Base-by-base conservation (phyloP, 108 stramenopile genomes). In the Stephanodiscus triporus region DNA sequence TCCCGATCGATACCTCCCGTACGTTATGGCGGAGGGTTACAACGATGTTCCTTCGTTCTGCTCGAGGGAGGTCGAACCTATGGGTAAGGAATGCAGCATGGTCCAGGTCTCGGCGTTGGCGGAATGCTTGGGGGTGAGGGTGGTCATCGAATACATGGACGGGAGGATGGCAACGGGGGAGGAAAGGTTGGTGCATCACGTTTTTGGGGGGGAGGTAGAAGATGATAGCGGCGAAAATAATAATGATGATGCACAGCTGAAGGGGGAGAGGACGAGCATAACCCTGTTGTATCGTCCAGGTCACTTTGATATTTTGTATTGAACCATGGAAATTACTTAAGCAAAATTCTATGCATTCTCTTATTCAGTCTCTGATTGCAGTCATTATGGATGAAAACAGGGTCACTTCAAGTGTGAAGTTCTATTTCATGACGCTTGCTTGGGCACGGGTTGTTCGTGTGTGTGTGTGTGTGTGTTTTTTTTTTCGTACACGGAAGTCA, bases 301-400 rank as follows among this genome's bases (percentile, higher is more conserved):
- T 4, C 93, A 95, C 66, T 95, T 91, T 83, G 93, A 95, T 72
- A 91, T 95, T 34, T 77, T 95, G 53, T 95, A 95, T 65, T 66
- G 65, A 76, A 48, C 42, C 14, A 16, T n/a, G 38, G 34, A 9
- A 14, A 2, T 0, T 17, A 34, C 32, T 4, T 5, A 34, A 11
- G 26, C 30, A 13, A 19, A 34, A 27, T 19, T 62, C 37, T 27
- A 36, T 37, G 60, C 37, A 62, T 2, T 49, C 6, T 16, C 48
- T n/a, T 49, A 6, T 49, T 34, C 32, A 4, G 32, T 34, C 32
- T 34, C 32, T 4, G 32, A 5, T 34, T 34, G 32, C 32, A 2
- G 5, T 34, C 32, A 5, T 34, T 5, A 5, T 5, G 32, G 32
- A 5, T 34, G 32, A 34, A 34, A 34, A 34, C 32, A 34, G 5